Conservation (phyloP, 176 grass and related monocot species). For the Ensete ventricosum region DNA sequence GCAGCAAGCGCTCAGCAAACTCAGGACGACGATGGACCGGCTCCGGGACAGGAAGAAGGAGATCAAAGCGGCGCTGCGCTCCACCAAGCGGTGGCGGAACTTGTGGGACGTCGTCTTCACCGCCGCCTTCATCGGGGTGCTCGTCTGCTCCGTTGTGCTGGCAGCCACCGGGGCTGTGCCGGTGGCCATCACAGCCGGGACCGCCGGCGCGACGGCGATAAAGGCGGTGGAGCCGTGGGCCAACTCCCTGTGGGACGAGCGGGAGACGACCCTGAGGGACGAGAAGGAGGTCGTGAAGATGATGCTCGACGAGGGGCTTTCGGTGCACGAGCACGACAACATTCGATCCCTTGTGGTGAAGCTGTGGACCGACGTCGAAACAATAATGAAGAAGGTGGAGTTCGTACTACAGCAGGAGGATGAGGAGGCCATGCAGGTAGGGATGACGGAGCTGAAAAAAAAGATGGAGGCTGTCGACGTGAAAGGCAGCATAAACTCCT, state of each 20-base stretch:
- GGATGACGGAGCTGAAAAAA: background rate
- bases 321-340: background rate
- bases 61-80: background rate
- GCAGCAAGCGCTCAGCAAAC: background rate
- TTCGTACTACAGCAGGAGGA: background rate
- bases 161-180: background rate
- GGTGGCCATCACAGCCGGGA: background rate
- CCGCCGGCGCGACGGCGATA: background rate
- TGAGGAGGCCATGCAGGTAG: background rate
- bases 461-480: background rate
- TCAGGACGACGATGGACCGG: background rate
- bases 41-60: background rate
- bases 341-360: background rate
- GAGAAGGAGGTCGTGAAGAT: background rate
- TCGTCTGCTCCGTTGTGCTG: background rate
- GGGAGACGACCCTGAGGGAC: background rate
- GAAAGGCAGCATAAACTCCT: background rate
- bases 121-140: background rate
- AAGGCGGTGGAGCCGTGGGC: background rate
- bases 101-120: background rate
- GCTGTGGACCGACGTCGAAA: background rate
- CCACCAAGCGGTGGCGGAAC: background rate
- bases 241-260: background rate
- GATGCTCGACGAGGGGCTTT: background rate
- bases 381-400: background rate